Percentiles rank a stretch among this genome's conserved stretches.
Conservation (phyloP, 257 asterid genomes). For the Scutellaria barbata region DNA sequence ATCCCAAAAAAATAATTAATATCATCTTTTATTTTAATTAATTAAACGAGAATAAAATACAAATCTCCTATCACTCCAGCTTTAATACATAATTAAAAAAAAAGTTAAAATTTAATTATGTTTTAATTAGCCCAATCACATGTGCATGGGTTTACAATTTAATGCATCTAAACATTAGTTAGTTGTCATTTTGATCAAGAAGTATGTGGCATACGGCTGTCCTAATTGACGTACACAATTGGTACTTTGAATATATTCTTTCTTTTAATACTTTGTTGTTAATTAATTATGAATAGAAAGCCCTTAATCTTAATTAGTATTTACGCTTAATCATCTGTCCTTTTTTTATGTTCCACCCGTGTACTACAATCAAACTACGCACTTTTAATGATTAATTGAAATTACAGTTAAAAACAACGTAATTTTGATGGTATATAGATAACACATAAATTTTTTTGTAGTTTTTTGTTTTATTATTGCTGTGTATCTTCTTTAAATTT, state of each 20-base stretch:
- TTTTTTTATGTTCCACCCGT: no score
- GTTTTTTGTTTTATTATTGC: no score
- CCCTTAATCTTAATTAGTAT: no score
- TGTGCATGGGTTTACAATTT: conserved; percentile 31
- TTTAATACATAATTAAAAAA: not conserved
- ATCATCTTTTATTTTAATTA: conserved; percentile 2
- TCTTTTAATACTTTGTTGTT: not conserved
- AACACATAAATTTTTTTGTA: no score
- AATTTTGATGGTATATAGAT: no score
- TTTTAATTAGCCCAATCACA: conserved; percentile 23
- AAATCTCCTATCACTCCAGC: conserved; percentile 32
- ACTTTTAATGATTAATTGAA: no score
- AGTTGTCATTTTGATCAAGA: conserved; percentile 36
- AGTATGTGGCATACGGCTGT: conserved; percentile 42
- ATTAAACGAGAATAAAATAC: conserved; percentile 19
- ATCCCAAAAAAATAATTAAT: conserved; percentile 32
- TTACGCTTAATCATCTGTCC: no score
- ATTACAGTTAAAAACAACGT: no score
- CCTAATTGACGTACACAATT: conserved; percentile 44
- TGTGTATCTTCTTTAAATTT: no score
- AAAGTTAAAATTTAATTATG: no score
- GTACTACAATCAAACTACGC: no score
- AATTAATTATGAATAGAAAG: no score
- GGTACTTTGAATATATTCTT: conserved; percentile 27
- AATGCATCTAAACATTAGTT: conserved; percentile 30